Percentiles rank a stretch among this genome's conserved stretches.
These are phyloP conservation scores for Moricandia moricandioides DNA, from an alignment of 345 rosid species.

Conservation along the genomic window DNA sequence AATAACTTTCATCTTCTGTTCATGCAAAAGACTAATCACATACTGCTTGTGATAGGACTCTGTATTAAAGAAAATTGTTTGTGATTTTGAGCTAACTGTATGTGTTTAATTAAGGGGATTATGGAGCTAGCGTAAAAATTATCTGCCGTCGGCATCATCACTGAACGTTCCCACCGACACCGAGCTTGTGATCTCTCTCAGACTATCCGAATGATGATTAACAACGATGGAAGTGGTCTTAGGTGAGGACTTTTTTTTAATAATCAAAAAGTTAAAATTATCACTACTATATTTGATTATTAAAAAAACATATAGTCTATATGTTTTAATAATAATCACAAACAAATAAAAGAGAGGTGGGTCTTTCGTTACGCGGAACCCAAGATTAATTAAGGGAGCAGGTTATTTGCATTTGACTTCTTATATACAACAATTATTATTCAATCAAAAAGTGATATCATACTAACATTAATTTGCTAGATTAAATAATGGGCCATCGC, in stretches of 20 bases:
- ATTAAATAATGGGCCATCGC: not conserved
- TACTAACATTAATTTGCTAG: not conserved
- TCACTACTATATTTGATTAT: not conserved
- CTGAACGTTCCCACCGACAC: conserved; percentile 29
- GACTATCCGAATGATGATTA: conserved; percentile 13
- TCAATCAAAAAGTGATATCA: not conserved
- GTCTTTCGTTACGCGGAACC: conserved; percentile 23
- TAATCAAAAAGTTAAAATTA: conserved; percentile 7
- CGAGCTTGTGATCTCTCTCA: conserved; percentile 3
- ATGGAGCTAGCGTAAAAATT: not conserved
- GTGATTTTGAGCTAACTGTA: not conserved
- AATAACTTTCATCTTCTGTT: not conserved
- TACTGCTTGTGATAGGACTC: not conserved
- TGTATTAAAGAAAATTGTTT: not conserved
- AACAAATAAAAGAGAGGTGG: conserved; percentile 9
- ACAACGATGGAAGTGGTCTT: conserved; percentile 19
- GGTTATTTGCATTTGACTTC: conserved; percentile 27
- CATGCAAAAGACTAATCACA: not conserved
- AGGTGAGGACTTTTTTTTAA: conserved; percentile 13
- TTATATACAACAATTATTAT: not conserved
- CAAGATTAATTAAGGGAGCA: conserved; percentile 31
- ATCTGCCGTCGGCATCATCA: conserved; percentile 18
- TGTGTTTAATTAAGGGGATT: not conserved
- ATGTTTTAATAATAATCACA: too few relatives aligned
- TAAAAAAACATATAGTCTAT: too few relatives aligned